These are phyloP conservation scores for Cardamine resedifolia DNA, from an alignment of 345 rosid species.

Conservation along the genomic window DNA sequence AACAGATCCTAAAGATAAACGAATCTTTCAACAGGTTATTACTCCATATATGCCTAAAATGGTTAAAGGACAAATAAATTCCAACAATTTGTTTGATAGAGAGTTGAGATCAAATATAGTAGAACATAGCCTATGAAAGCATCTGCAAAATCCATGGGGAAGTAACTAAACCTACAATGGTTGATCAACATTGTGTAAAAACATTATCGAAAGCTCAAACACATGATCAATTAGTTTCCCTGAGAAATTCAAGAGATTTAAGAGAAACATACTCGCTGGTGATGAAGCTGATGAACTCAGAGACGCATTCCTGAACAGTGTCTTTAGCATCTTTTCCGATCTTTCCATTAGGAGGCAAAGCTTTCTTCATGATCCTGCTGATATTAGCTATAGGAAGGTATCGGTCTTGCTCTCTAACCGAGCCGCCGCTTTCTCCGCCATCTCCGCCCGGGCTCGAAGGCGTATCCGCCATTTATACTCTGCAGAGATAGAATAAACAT, in stretches of 20 bases:
- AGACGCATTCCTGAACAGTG: conserved; percentile 70
- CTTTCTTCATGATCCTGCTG: conserved; percentile 75
- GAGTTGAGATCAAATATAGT: not conserved
- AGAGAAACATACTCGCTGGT: conserved; percentile 56
- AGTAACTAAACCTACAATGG: not conserved
- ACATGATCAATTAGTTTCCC: not conserved
- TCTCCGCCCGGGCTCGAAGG: conserved; percentile 69
- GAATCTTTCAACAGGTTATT: not conserved
- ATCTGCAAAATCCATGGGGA: not conserved
- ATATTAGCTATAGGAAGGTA: conserved; percentile 66
- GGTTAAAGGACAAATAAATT: not conserved
- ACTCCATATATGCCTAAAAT: not conserved
- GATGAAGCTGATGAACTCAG: conserved; percentile 68
- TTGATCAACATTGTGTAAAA: not conserved
- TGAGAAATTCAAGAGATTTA: not conserved
- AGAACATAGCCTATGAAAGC: not conserved
- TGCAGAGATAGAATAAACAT: not conserved
- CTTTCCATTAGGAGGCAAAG: conserved; percentile 62
- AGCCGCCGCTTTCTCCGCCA: conserved; percentile 64
- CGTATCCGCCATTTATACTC: conserved; percentile 50
- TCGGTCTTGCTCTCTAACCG: conserved; percentile 61
- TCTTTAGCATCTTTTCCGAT: conserved; percentile 70
- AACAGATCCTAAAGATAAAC: not conserved
- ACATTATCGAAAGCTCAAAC: not conserved
- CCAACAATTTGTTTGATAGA: not conserved